Base-by-base conservation (phyloP, 1,284 basidiomycete genomes). In the Cerioporus squamosus region DNA sequence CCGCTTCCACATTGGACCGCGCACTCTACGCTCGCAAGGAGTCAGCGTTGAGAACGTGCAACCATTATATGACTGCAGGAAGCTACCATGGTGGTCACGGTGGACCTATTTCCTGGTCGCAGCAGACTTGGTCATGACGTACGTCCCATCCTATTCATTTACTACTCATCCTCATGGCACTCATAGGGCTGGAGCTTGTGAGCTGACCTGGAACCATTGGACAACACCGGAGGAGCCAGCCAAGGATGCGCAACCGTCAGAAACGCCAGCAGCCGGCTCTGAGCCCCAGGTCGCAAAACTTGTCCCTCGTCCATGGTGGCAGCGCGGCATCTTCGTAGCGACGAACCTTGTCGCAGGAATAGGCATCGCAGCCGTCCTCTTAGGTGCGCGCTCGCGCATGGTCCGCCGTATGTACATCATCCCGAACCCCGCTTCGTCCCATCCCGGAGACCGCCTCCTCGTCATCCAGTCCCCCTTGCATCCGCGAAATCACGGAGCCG, bases 121-220 rank as follows among this genome's bases (percentile, higher is more conserved):
- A 3, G 68, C 71, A 31, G 73, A 77, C 63, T 44, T 75, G n/a
- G 55, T 74, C 55, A 64, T 74, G 57, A 73, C 72, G 76, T 77
- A 54, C 67, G 74, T 70, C 15, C 38, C 23, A 10, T 15, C 15
- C 8, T 23, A 38, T 24, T 24, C 23, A 24, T 48, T 26, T 38
- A 20, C 24, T 39, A 29, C 1, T n/a, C 14, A 18, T 12, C n/a
- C 18, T 9, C n/a, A 38, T 8, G 20, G 8, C 1, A 12, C 2
- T 15, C 7, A 9, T 48, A 76, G 75, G 31, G 69, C 69, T 2
- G 64, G 71, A 2, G 70, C 72, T 44, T 70, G 71, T 42, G 76
- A 79, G 53, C 64, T 77, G n/a, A 71, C 72, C 3, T 74, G 74
- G 68, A 71, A 70, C 53, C 71, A 75, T 50, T 79, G 77, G 77